Conservation (phyloP, 176 grass and related monocot species). For the Oropetium thomaeum region DNA sequence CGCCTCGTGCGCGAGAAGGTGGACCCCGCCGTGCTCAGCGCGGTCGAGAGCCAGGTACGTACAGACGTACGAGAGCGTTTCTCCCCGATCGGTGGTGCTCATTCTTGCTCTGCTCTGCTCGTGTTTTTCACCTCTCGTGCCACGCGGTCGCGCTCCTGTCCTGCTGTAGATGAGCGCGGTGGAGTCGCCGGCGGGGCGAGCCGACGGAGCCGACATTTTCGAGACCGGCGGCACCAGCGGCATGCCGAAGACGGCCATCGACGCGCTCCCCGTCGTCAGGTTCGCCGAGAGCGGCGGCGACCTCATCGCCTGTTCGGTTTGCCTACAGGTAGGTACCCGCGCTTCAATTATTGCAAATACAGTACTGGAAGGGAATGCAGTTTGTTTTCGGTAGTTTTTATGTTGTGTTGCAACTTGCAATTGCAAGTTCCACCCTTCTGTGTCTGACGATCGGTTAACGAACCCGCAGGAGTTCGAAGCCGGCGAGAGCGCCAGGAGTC, state of each 20-base stretch:
- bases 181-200: slow-evolving; percentile 2
- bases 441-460: not conserved
- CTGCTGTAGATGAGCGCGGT: slow-evolving; percentile 58
- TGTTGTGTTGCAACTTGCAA: not conserved
- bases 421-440: too few species aligned
- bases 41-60: slow-evolving; percentile 67
- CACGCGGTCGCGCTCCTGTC: not conserved
- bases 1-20: slow-evolving; percentile 64
- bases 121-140: not conserved
- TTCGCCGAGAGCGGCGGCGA: slow-evolving; percentile 43
- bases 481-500: slow-evolving; percentile 46
- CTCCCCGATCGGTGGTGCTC: not conserved
- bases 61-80: too few species aligned
- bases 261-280: slow-evolving; percentile 45
- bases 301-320: slow-evolving; percentile 54
- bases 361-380: too few species aligned
- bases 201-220: slow-evolving; percentile 50
- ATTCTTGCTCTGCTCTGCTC: not conserved
- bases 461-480: slow-evolving; percentile 53
- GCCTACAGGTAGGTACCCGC: slow-evolving; percentile 54
- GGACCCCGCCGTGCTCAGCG: slow-evolving; percentile 62
- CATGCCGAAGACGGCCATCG: slow-evolving; percentile 46
- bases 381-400: not conserved
- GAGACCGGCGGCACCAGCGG: slow-evolving; percentile 45
- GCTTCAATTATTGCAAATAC: not conserved